phyloP scores from a whole-genome alignment of 805 yeast genomes.

The Brettanomyces bruxellensis region DNA sequence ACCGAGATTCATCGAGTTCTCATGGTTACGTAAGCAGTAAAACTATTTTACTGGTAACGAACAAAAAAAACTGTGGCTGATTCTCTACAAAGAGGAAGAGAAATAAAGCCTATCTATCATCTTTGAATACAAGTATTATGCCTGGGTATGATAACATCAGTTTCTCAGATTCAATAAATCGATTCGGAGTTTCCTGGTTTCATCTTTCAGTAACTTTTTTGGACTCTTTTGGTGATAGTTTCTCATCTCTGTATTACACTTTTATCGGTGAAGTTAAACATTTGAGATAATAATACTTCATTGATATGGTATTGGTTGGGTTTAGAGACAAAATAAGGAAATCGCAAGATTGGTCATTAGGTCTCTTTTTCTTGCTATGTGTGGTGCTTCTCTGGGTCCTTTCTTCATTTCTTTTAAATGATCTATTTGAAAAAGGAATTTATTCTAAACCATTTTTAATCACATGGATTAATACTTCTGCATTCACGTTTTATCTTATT shows the following conservation, averaged over 20 bases:
- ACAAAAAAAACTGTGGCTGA: neutral
- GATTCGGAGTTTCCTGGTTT: no score
- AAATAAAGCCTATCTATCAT: no score
- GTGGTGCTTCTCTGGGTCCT: slow-evolving; percentile 88
- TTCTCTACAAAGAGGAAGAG: no score
- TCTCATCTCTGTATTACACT: no score
- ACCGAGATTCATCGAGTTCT: no score
- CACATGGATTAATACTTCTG: slow-evolving; percentile 84
- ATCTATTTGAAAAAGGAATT: slow-evolving; percentile 51
- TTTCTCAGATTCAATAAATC: no score
- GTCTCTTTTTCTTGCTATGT: slow-evolving; percentile 59
- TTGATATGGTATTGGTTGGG: neutral
- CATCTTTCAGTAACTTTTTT: no score
- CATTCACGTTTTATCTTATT: slow-evolving; percentile 69
- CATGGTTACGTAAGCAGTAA: no score
- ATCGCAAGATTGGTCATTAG: slow-evolving; percentile 56
- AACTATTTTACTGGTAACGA: no score
- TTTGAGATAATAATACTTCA: neutral
- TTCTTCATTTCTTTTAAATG: slow-evolving; percentile 78
- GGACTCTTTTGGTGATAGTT: no score
- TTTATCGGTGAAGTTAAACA: neutral
- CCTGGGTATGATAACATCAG: no score
- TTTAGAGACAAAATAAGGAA: neutral
- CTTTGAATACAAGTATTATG: no score
- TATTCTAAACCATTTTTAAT: slow-evolving; percentile 88